phyloP scores from a whole-genome alignment of 169 alveolate genomes.

The Plasmodium adleri region DNA sequence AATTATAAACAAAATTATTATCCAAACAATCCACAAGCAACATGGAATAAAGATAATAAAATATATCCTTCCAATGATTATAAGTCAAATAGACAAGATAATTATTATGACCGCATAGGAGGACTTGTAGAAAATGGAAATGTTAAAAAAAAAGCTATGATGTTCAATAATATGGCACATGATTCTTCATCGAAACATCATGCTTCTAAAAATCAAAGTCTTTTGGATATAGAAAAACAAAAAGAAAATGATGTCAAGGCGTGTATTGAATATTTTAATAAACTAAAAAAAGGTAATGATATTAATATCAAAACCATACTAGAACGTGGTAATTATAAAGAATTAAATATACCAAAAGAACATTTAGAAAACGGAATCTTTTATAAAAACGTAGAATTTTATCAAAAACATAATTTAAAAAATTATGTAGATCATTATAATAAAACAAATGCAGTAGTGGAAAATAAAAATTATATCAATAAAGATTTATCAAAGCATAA shows the following conservation, averaged over 20 bases:
- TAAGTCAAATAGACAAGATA: background rate
- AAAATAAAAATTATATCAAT: background rate
- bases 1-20: background rate
- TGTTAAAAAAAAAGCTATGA: constrained; percentile 47
- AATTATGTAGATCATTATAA: constrained; percentile 19
- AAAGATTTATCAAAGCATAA: background rate
- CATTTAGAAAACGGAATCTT: constrained; percentile 51
- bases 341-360: constrained; percentile 42
- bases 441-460: background rate
- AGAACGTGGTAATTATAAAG: constrained; percentile 35
- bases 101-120: constrained; percentile 23
- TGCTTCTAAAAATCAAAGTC: constrained; percentile 3
- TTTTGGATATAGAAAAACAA: constrained; percentile 8
- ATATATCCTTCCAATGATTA: background rate
- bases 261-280: constrained; percentile 54
- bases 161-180: constrained; percentile 20
- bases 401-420: constrained; percentile 41
- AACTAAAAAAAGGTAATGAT: constrained; percentile 20
- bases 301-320: constrained; percentile 31
- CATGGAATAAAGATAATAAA: constrained; percentile 14
- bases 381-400: constrained; percentile 41
- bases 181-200: constrained; percentile 7
- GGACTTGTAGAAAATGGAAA: constrained; percentile 45
- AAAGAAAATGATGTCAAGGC: constrained; percentile 49
- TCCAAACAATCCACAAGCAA: background rate